Evolutionary conservation across 257 asterid species (phyloP).

Genomic region (Osmanthus fragrans): DNA sequence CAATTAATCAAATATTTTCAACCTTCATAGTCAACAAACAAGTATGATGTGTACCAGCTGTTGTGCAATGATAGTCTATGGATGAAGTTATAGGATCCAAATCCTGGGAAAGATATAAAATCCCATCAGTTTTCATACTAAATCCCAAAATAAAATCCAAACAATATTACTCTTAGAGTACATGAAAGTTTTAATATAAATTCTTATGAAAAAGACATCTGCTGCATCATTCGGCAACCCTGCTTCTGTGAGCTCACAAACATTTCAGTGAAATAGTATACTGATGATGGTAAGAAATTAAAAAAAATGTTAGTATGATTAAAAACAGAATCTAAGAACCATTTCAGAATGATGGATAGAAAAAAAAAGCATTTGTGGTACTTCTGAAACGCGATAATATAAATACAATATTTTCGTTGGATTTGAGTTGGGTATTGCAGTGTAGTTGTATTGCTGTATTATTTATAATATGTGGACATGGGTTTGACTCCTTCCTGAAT

Average conservation of each 20-base stretch:
- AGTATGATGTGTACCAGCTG: conserved; percentile 78
- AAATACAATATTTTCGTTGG: neutral
- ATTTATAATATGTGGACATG: neutral
- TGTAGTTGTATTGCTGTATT: neutral
- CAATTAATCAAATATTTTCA: conserved; percentile 23
- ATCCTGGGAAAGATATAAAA: conserved; percentile 61
- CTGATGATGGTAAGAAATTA: neutral
- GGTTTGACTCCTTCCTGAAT: neutral
- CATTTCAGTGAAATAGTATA: neutral
- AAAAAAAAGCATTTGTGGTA: too few species aligned
- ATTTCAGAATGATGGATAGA: too few species aligned
- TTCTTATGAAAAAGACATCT: neutral
- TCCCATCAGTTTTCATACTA: neutral
- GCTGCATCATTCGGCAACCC: neutral
- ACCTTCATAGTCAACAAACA: conserved; percentile 32
- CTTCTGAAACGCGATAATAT: too few species aligned
- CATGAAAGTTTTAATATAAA: neutral
- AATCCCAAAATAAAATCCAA: neutral
- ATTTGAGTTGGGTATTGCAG: neutral
- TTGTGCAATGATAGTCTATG: conserved; percentile 81
- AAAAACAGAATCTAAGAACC: too few species aligned
- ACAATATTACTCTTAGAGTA: neutral
- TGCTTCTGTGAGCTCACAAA: neutral
- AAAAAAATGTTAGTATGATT: too few species aligned
- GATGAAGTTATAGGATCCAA: conserved; percentile 76